phyloP scores from a whole-genome alignment of 2,329 filamentous ascomycete species.

The Pestalotiopsis sp. region DNA sequence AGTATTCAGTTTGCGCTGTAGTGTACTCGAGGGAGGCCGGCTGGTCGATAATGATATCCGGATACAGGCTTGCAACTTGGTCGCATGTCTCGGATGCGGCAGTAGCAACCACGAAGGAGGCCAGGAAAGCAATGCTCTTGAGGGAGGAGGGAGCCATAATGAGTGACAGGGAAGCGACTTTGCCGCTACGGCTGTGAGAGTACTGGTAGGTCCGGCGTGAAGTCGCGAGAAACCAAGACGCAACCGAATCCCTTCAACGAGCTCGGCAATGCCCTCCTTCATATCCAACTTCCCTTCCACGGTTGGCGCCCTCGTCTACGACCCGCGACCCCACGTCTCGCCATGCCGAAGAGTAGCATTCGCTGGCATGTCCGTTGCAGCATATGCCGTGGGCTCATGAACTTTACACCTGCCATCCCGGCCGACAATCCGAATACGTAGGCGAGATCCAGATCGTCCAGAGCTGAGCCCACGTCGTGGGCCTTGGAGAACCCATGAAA shows the following conservation, averaged over 20 bases:
- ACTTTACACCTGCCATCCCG: not conserved
- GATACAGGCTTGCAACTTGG: constrained; percentile 29
- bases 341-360: constrained; percentile 2
- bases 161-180: not conserved
- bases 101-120: constrained; percentile 15
- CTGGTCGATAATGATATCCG: constrained; percentile 34
- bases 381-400: not conserved
- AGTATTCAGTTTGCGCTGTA: constrained; percentile 42
- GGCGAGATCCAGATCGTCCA: not conserved
- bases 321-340: constrained; percentile 1
- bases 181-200: not conserved
- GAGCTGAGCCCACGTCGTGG: not conserved
- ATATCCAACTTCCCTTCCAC: constrained; percentile 5
- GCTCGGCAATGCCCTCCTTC: not conserved
- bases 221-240: not conserved
- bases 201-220: not conserved
- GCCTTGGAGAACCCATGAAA: not conserved
- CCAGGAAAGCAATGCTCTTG: constrained; percentile 15
- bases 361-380: not conserved
- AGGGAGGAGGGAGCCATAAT: not conserved
- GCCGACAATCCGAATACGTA: constrained; percentile 5
- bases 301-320: not conserved
- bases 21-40: constrained; percentile 35
- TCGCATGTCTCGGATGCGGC: constrained; percentile 36
- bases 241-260: not conserved